Evolutionary conservation across 1,284 basidiomycete species (phyloP), one percentile per base, ranked within the genome.

Genomic region (Calocybe gambosa): DNA sequence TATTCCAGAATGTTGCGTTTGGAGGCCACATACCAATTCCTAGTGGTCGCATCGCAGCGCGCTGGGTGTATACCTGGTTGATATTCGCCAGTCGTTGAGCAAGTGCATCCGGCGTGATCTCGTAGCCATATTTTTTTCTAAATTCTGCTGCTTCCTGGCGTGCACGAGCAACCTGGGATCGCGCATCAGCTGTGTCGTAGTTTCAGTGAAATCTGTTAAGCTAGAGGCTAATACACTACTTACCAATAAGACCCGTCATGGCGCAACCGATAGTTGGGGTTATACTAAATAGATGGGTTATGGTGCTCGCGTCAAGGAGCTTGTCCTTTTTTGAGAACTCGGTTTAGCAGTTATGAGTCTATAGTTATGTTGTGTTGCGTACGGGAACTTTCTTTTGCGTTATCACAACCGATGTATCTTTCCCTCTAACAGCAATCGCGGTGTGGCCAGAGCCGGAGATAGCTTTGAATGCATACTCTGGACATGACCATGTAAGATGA

Each of bases 381-480:
- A 97, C 94, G 19, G 95, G 93, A 33, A 99, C 86, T 75, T 99
- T 99, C 72, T 93, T 93, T 73, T 99, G 96, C 8, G 94, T 97
- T 59, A 97, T 93, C 34, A 98, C 89, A 2, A 99, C 93, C 5
- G 86, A 79, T 2, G 92, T 94, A 62, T 99, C 94, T 67, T 91
- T 91, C 18, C 96, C 96, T 55, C 95, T 74, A 45, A 99, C 86
- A 12, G 94, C 82, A 43, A 99, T 80, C 5, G 94, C 84, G 2
- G 96, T 99, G 59, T 98, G 91, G 1, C 93, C 95, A 2, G 93
- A 94, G 43, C 92, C 89, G 51, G 91, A 91, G 68, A 99, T 98
- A 40, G 96, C 96, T 69, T 99, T 99, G 85, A 99, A 99, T 16
- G 96, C 96, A 77, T 99, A 99, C 71, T 97, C 93, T 96, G 49